Base-by-base conservation (phyloP, 2,329 filamentous ascomycete species). In the Fusarium bulbicola region DNA sequence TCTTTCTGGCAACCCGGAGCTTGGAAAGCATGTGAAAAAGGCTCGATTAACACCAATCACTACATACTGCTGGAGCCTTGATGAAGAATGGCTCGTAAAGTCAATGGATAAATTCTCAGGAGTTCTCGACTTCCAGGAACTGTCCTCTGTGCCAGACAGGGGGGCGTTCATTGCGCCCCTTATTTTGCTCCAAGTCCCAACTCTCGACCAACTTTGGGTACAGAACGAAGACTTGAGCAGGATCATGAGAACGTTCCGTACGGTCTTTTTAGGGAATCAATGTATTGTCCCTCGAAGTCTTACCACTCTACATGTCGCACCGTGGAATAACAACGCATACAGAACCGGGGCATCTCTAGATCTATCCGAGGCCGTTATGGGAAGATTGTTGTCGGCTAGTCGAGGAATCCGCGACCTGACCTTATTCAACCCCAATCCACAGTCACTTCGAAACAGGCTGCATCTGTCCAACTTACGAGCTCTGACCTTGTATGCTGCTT, bases 121-220 rank as follows among this genome's bases (percentile, higher is more conserved):
- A 8, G 15, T 32, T 32, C 46, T 49, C 10, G 6, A 24, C 0
- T 49, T 32, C 7, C 28, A 5, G 7, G 15, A 24, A 18, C 1
- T 7, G 3, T n/a, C 46, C 15, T 9, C 21, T 1, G 15, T 24
- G 11, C 46, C 28, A 32, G 28, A 24, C 0, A 24, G 28, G 11
- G 28, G 46, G 7, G 21, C 13, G 2, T 49, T 7, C 28, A 24
- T 49, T 14, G 46, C 46, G 11, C 46, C 28, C 28, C 28, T 49
- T 24, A 32, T 52, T 26, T 15, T 52, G 13, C 47, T 52, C 12
- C 47, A 36, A 11, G 16, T 36, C 1, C 16, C 47, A 1, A 26
- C n/a, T 6, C 47, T 36, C 21, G 10, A 32, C 3, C 1, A 4
- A 16, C n/a, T 46, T 28, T 21, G 12, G 13, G 5, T 28, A 3